Percentiles rank a stretch among this genome's conserved stretches.
Evolutionary conservation across 2,329 filamentous ascomycete genomes (phyloP).

Genomic region (Pestalotiopsis fici): DNA sequence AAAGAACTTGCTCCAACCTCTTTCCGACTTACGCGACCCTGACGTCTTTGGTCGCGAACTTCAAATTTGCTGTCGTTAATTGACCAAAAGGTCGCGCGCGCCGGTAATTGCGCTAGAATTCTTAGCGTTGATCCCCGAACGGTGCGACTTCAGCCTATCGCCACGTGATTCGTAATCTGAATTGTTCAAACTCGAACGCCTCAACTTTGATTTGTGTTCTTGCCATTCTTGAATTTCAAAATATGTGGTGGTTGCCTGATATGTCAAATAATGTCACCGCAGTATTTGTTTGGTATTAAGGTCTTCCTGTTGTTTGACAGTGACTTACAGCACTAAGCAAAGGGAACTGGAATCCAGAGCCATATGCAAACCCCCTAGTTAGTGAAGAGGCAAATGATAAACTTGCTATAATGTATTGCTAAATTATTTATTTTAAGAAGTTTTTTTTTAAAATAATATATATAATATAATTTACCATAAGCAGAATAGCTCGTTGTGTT

Average conservation of each 20-base stretch:
- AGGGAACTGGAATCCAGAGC: no score
- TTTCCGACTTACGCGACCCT: neutral
- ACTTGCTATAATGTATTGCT: no score
- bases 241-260: neutral
- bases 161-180: conserved; percentile 6
- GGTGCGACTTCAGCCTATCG: neutral
- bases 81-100: neutral
- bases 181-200: neutral
- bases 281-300: no score
- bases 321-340: no score
- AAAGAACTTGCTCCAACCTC: neutral
- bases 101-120: conserved; percentile 1
- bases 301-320: no score
- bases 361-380: no score
- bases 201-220: neutral
- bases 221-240: neutral
- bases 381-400: no score
- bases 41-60: neutral
- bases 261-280: no score
- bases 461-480: no score
- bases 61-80: neutral
- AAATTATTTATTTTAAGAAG: no score
- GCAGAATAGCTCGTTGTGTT: no score
- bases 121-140: neutral
- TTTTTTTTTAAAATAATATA: no score